phyloP scores from a whole-genome alignment of 495 filamentous ascomycete genomes.

The Astrothelium subdiscretum region DNA sequence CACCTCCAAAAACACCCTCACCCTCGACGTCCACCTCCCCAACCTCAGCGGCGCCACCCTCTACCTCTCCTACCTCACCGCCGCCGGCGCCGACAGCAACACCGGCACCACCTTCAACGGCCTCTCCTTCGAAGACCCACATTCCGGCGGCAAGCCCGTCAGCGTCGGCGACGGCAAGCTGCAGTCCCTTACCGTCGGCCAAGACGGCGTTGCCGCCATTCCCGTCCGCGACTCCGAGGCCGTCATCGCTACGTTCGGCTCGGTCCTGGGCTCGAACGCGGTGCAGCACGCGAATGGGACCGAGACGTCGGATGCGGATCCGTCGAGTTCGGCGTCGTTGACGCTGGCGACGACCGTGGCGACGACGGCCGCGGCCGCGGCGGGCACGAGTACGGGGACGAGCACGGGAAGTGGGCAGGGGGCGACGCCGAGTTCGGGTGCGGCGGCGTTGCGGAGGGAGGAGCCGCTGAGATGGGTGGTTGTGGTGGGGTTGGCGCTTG shows the following conservation, averaged over 20 bases:
- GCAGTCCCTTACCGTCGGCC: constrained; percentile 10
- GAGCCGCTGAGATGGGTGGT: not conserved
- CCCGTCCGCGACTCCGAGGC: constrained; percentile 22
- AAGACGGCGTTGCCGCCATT: constrained; percentile 15
- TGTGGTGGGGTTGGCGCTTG: not conserved
- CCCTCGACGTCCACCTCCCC: constrained; percentile 18
- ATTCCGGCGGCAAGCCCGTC: constrained; percentile 19
- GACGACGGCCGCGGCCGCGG: constrained; percentile 1
- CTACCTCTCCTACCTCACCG: constrained; percentile 26
- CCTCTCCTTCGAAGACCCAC: constrained; percentile 20
- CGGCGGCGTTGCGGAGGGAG: not conserved
- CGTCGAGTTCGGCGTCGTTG: not conserved
- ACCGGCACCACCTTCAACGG: constrained; percentile 27
- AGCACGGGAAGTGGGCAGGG: not conserved
- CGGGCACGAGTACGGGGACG: not conserved
- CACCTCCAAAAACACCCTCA: constrained; percentile 10
- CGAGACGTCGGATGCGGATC: not conserved
- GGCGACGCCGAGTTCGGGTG: not conserved
- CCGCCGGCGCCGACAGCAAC: constrained; percentile 21
- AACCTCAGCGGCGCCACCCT: constrained; percentile 12
- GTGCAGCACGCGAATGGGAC: constrained; percentile 5
- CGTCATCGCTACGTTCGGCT: constrained; percentile 16
- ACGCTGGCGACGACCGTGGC: constrained; percentile 8
- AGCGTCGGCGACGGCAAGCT: constrained; percentile 7
- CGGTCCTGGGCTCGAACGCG: constrained; percentile 11